A percentile compares a stretch with the other conserved stretches of the same genome.
Evolutionary conservation across 2,329 filamentous ascomycete genomes (phyloP).

Genomic region (Rachicladosporium sp.): DNA sequence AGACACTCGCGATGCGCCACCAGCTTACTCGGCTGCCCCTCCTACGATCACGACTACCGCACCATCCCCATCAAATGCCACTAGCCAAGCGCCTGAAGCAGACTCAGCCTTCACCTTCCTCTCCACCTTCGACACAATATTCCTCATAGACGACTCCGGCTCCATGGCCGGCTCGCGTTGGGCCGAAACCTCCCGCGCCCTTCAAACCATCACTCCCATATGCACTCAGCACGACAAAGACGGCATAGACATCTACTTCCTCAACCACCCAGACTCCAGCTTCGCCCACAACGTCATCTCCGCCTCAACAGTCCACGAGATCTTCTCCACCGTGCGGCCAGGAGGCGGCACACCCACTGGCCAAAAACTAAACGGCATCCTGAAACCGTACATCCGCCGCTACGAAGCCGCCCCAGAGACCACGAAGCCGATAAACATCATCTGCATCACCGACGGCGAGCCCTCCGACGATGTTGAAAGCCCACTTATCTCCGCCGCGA

Average conservation of each 20-base stretch:
- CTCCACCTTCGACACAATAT: constrained; percentile 67
- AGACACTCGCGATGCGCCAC: constrained; percentile 17
- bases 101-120: constrained; percentile 70
- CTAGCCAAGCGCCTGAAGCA: constrained; percentile 13
- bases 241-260: constrained; percentile 83
- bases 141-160: constrained; percentile 84
- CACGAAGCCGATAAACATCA: constrained; percentile 75
- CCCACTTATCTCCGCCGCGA: constrained; percentile 54
- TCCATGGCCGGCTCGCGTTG: constrained; percentile 72
- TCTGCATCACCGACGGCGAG: constrained; percentile 81
- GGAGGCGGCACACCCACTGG: constrained; percentile 63
- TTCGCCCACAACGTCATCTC: constrained; percentile 55
- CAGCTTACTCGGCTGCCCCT: constrained; percentile 30
- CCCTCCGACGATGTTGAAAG: constrained; percentile 68
- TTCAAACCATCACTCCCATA: constrained; percentile 65
- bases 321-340: constrained; percentile 60
- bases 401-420: constrained; percentile 36
- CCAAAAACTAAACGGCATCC: constrained; percentile 54
- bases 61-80: constrained; percentile 12
- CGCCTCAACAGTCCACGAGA: constrained; percentile 45
- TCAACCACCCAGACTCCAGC: constrained; percentile 54
- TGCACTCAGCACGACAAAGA: constrained; percentile 69
- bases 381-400: constrained; percentile 56
- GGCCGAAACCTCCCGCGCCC: constrained; percentile 58
- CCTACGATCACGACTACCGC: constrained; percentile 20